Evolutionary conservation across 2,329 filamentous ascomycete genomes (phyloP).

Genomic region (Aaosphaeria arxii): DNA sequence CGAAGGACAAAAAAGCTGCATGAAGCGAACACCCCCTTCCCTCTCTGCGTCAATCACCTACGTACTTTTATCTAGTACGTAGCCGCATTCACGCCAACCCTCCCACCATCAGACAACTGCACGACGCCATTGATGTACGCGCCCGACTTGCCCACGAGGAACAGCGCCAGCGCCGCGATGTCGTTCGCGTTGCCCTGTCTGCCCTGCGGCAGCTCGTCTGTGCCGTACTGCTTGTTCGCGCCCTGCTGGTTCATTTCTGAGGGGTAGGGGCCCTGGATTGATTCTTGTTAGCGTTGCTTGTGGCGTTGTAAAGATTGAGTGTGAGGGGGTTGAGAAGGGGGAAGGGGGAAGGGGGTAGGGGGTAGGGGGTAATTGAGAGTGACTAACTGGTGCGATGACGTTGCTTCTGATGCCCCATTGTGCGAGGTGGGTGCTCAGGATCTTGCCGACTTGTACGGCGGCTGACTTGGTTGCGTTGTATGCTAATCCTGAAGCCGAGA

Average conservation of each 20-base stretch:
- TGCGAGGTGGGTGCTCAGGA: constrained; percentile 40
- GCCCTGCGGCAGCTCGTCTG: constrained; percentile 37
- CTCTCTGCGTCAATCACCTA: too few species aligned
- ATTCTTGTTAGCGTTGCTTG: too few species aligned
- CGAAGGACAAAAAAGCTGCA: too few species aligned
- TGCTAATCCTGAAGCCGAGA: constrained; percentile 33
- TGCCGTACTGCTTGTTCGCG: constrained; percentile 24
- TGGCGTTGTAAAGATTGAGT: too few species aligned
- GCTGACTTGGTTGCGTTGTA: constrained; percentile 47
- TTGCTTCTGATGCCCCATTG: constrained; percentile 48
- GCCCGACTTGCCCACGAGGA: constrained; percentile 50
- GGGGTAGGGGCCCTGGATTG: constrained; percentile 35
- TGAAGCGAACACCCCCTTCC: too few species aligned
- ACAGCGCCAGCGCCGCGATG: constrained; percentile 49
- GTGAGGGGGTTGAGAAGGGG: too few species aligned
- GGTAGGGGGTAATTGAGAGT: too few species aligned
- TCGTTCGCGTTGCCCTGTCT: constrained; percentile 44
- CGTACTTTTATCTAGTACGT: constrained; percentile 26
- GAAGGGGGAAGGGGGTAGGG: too few species aligned
- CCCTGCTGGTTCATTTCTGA: constrained; percentile 42
- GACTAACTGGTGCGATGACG: constrained; percentile 43
- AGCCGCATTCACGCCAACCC: constrained; percentile 31
- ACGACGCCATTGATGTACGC: constrained; percentile 55
- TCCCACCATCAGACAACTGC: constrained; percentile 48
- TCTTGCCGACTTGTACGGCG: constrained; percentile 45